Base-by-base conservation (phyloP, 345 rosid species). In the Arabidopsis suecica region DNA sequence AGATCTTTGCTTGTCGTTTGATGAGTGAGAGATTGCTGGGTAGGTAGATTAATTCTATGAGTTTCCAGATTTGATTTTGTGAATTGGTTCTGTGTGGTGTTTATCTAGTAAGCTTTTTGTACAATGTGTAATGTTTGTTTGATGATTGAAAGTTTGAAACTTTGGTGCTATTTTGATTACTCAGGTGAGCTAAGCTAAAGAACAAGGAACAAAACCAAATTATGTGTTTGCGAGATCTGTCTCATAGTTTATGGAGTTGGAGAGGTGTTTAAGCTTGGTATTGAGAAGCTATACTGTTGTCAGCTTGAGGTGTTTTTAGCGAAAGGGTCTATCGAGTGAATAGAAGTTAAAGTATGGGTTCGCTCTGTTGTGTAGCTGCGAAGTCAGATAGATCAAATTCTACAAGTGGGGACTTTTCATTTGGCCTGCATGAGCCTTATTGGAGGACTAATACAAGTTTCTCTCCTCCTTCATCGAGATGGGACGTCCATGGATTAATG, bases 311-410 rank as follows among this genome's bases (percentile, higher is more conserved):
- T 1, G 0, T 23, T 30, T 25, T 47, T 16, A 50, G 44, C 55
- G 25, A 51, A 38, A 23, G 54, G 25, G 25, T 73, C 6, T 55
- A 22, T 73, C 36, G 34, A 47, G 65, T 54, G 64, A 28, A 25
- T 5, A 6, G 41, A 62, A 42, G 32, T 28, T 40, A n/a, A 79
- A 87, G 83, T 83, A 76, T 91, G 98, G 98, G 98, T 86, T 89
- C 91, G 1, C 90, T 93, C 65, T 93, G 97, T 87, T 91, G 98
- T 73, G 94, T 89, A 84, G 98, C 97, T 89, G 69, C 89, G 42
- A 77, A 96, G 89, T 93, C 97, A 86, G 93, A 87, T 85, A 86
- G 84, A 81, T 81, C 82, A 11, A 89, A 87, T 68, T 85, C 92
- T 59, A 83, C 84, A 44, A 69, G 86, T 47, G 45, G 86, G 63